A percentile compares a stretch with the other conserved stretches of the same genome.
phyloP scores from a whole-genome alignment of 2,329 filamentous ascomycete species.

The Alternaria arborescens region DNA sequence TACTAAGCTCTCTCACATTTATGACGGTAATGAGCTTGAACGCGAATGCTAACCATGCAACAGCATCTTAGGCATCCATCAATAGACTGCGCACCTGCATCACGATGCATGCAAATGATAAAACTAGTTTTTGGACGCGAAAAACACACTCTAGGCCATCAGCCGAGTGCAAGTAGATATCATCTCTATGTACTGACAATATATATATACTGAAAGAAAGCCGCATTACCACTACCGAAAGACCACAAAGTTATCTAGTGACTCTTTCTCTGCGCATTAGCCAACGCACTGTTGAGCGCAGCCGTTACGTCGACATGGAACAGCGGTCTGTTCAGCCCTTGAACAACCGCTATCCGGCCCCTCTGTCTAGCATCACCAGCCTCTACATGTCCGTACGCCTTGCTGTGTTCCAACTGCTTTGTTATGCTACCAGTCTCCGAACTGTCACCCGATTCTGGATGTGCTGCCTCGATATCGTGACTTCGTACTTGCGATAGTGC shows the following conservation, averaged over 20 bases:
- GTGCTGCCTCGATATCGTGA: slow-evolving; percentile 27
- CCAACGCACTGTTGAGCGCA: slow-evolving; percentile 87
- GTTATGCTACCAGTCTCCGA: slow-evolving; percentile 42
- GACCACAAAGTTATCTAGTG: slow-evolving; percentile 28
- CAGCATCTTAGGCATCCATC: not conserved
- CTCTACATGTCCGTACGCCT: slow-evolving; percentile 41
- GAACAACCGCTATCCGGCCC: slow-evolving; percentile 66
- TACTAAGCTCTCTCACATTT: not conserved
- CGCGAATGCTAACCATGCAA: not conserved
- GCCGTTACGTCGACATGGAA: slow-evolving; percentile 95
- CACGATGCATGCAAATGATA: not conserved
- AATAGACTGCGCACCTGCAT: not conserved
- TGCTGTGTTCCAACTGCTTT: slow-evolving; percentile 42
- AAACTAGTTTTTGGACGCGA: not conserved
- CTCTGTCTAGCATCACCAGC: slow-evolving; percentile 47
- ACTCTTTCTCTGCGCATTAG: slow-evolving; percentile 67
- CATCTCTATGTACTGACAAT: slow-evolving; percentile 1
- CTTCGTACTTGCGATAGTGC: slow-evolving; percentile 60
- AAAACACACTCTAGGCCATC: slow-evolving; percentile 3
- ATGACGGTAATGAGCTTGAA: not conserved
- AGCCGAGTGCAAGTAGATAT: slow-evolving; percentile 4
- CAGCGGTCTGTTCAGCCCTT: slow-evolving; percentile 86
- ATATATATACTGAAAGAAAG: slow-evolving; percentile 5
- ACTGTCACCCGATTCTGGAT: slow-evolving; percentile 22
- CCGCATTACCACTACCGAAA: not conserved